Conservation (phyloP, 2,329 filamentous ascomycete species). For the Paraphaeosphaeria sporulosa region DNA sequence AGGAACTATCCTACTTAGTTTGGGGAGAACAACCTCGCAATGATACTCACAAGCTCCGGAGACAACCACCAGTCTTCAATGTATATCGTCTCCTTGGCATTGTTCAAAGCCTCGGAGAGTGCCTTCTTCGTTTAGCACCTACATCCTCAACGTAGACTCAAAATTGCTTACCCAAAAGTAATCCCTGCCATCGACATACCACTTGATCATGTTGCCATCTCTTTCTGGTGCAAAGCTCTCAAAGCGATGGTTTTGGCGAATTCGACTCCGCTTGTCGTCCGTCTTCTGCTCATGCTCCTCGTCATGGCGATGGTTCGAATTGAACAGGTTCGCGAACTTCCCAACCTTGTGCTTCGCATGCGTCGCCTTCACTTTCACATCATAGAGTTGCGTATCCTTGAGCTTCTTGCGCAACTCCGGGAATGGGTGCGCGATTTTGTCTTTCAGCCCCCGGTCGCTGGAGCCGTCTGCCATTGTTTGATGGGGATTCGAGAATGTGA, state of each 20-base stretch:
- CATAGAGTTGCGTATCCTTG: slow-evolving; percentile 56
- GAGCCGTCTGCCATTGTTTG: slow-evolving; percentile 20
- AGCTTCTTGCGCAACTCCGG: slow-evolving; percentile 54
- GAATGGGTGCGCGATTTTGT: slow-evolving; percentile 50
- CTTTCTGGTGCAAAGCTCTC: slow-evolving; percentile 89
- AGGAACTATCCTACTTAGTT: slow-evolving; percentile 63
- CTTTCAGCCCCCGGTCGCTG: slow-evolving; percentile 38
- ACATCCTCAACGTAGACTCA: neutral
- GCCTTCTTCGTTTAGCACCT: slow-evolving; percentile 53
- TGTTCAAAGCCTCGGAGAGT: slow-evolving; percentile 87
- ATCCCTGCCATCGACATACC: slow-evolving; percentile 95
- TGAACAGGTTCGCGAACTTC: slow-evolving; percentile 74
- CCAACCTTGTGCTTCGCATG: slow-evolving; percentile 70
- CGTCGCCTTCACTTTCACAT: slow-evolving; percentile 60
- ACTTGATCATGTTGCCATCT: slow-evolving; percentile 87
- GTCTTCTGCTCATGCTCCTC: slow-evolving; percentile 87
- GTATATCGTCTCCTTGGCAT: slow-evolving; percentile 91
- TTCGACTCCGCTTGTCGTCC: slow-evolving; percentile 78
- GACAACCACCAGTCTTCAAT: slow-evolving; percentile 98
- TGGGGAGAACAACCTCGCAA: neutral
- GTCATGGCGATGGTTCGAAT: slow-evolving; percentile 89
- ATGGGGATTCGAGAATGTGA: slow-evolving; percentile 1
- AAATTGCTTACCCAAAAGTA: slow-evolving; percentile 74
- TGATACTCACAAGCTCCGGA: slow-evolving; percentile 68
- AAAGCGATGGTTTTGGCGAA: slow-evolving; percentile 80